Evolutionary conservation across 371 early-diverging fungal genomes (phyloP).

Genomic region (Rhizopus sp.): DNA sequence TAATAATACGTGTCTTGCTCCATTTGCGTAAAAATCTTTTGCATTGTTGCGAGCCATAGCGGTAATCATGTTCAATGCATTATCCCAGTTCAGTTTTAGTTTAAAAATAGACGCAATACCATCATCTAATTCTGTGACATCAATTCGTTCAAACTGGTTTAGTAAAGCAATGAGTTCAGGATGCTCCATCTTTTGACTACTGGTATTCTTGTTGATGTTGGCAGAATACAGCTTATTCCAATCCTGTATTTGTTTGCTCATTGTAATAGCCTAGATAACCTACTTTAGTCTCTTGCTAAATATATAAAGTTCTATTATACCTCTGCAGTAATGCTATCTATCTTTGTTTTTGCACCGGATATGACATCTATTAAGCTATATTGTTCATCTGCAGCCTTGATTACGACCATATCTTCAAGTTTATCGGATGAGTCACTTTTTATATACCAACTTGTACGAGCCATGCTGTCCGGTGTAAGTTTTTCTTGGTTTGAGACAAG

Average conservation of each 20-base stretch:
- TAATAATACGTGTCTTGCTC: constrained; percentile 33
- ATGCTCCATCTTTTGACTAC: constrained; percentile 10
- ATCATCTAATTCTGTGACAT: constrained; percentile 30
- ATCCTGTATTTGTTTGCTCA: constrained; percentile 30
- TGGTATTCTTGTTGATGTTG: constrained; percentile 3
- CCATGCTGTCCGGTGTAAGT: constrained; percentile 21
- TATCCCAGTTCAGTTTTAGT: constrained; percentile 32
- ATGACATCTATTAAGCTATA: constrained; percentile 37
- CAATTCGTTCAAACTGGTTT: constrained; percentile 36
- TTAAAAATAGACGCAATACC: constrained; percentile 29
- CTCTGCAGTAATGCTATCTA: constrained; percentile 41
- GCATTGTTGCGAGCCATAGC: constrained; percentile 21
- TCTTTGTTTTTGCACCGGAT: constrained; percentile 27
- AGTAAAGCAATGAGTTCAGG: constrained; percentile 25
- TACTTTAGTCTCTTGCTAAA: neutral
- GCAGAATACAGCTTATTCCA: constrained; percentile 39
- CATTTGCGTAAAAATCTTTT: constrained; percentile 31
- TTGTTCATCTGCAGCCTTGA: constrained; percentile 26
- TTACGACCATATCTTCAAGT: constrained; percentile 5
- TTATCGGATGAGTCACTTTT: constrained; percentile 1
- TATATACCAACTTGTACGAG: constrained; percentile 22
- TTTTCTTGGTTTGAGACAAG: constrained; percentile 35
- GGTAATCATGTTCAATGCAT: constrained; percentile 26
- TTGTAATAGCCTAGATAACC: constrained; percentile 9
- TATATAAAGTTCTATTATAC: constrained; percentile 11